A percentile compares a stretch with the other conserved stretches of the same genome.
These are phyloP conservation scores for Theileria luwenshuni DNA, from an alignment of 169 alveolate genomes.

Conservation along the genomic window DNA sequence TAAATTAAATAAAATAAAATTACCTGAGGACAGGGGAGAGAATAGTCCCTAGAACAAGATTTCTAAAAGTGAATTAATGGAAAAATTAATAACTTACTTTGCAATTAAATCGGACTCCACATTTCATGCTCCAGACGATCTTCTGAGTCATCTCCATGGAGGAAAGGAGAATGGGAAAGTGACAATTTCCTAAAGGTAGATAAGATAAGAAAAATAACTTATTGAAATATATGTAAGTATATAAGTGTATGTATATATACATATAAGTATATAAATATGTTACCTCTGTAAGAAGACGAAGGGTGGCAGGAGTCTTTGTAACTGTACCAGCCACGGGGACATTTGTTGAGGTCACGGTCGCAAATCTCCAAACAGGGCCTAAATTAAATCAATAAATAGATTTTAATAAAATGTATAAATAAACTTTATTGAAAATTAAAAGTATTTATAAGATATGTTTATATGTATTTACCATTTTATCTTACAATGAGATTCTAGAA, in stretches of 20 bases:
- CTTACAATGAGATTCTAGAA: slow-evolving; percentile 22
- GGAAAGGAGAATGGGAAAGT: slow-evolving; percentile 4
- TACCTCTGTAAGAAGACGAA: slow-evolving; percentile 43
- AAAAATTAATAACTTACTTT: slow-evolving; percentile 17
- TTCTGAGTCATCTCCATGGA: slow-evolving; percentile 33
- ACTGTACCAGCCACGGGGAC: slow-evolving; percentile 52
- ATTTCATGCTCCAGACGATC: slow-evolving; percentile 55
- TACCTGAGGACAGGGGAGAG: background rate
- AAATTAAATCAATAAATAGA: no score
- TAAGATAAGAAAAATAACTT: no score
- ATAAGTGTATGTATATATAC: no score
- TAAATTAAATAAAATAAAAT: background rate
- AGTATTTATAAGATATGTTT: no score
- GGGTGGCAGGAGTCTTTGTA: slow-evolving; percentile 34
- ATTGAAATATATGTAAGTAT: no score
- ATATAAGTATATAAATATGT: no score
- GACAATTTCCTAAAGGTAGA: slow-evolving; percentile 25
- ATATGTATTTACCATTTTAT: slow-evolving; percentile 68
- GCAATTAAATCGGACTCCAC: slow-evolving; percentile 46
- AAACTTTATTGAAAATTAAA: no score
- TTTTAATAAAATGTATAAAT: no score
- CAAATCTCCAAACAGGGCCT: slow-evolving; percentile 50
- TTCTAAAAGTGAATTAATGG: background rate
- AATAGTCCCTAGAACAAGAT: background rate
- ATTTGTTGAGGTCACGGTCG: slow-evolving; percentile 10